Base-by-base conservation (phyloP, 768 basidiomycete genomes). In the Cubamyces lactineus region DNA sequence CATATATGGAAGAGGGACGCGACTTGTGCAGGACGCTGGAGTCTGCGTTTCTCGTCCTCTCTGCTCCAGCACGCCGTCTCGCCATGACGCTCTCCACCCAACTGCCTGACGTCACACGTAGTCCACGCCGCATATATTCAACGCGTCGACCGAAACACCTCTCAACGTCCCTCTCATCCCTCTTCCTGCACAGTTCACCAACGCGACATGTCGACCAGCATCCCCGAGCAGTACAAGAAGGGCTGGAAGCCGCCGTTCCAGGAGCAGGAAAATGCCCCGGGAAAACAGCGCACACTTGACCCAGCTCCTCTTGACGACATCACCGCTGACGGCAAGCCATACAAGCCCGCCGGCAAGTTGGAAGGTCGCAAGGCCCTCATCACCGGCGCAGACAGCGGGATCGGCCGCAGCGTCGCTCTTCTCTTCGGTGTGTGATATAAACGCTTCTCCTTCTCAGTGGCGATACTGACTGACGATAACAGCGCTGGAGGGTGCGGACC, bases 351-450 rank as follows among this genome's bases (percentile, higher is more conserved):
- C 0, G 78, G 76, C 46, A 82, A 82, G 73, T 73, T 84, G 39
- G 70, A 78, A 53, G 82, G 79, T 13, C 79, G 80, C 71, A 79
- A 75, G 57, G 77, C 78, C 1, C 69, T 85, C 66, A 75, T 84
- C 55, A 84, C 82, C 1, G 82, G 82, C 38, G 80, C 76, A 23
- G 82, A 84, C 67, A 80, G 78, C 17, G 81, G 82, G 19, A 83
- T 82, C 50, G 81, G 82, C 12, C 67, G 80, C 19, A 71, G 76
- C 23, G 72, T 75, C 12, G 81, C 81, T 2, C 72, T 80, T 57
- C 75, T 80, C 15, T 76, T 75, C 47, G 74, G 75, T 74, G 45
- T 23, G 72, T 57, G 15, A n/a, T 49, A 17, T 43, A 21, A 11
- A 1, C 17, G 1, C 24, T 23, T 9, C 13, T 9, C 11, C 9